Conservation (phyloP, 169 alveolate species). For the Cryptosporidium bovis region DNA sequence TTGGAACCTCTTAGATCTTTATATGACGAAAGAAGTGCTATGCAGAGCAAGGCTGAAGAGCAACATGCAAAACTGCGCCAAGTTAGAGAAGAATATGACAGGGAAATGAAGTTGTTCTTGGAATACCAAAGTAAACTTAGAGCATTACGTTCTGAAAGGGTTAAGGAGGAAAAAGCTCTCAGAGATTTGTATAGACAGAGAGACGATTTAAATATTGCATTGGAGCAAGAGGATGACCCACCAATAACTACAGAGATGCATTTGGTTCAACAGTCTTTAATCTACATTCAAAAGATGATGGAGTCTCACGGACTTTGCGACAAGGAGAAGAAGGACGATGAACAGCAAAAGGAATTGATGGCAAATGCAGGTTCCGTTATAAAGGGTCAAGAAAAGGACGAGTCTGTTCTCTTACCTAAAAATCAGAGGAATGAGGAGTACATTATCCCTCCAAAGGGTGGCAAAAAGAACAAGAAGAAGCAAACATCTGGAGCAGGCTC, state of each 20-base stretch:
- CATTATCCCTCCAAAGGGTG: conserved; percentile 57
- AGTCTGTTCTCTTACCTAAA: conserved; percentile 58
- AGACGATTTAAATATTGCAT: conserved; percentile 54
- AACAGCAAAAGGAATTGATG: not conserved
- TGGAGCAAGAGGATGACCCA: conserved; percentile 69
- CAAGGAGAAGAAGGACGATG: not conserved
- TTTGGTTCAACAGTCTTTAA: conserved; percentile 51
- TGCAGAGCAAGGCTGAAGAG: conserved; percentile 70
- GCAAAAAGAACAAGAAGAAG: conserved; percentile 37
- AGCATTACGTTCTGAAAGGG: conserved; percentile 48
- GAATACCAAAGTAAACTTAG: conserved; percentile 54
- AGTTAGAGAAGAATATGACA: conserved; percentile 56
- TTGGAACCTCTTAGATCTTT: conserved; percentile 70
- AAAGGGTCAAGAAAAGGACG: conserved; percentile 62
- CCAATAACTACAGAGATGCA: conserved; percentile 67
- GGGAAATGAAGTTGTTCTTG: conserved; percentile 58
- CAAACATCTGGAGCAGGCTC: not conserved
- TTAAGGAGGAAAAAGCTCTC: conserved; percentile 53
- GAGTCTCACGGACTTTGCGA: conserved; percentile 47
- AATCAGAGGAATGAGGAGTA: conserved; percentile 71
- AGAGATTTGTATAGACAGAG: conserved; percentile 67
- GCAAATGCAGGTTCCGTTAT: conserved; percentile 5
- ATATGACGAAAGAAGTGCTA: conserved; percentile 68
- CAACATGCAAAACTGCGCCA: conserved; percentile 56
- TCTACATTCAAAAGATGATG: conserved; percentile 54